phyloP scores from a whole-genome alignment of 2,329 filamentous ascomycete genomes.

The Pseudocercospora macadamiae region DNA sequence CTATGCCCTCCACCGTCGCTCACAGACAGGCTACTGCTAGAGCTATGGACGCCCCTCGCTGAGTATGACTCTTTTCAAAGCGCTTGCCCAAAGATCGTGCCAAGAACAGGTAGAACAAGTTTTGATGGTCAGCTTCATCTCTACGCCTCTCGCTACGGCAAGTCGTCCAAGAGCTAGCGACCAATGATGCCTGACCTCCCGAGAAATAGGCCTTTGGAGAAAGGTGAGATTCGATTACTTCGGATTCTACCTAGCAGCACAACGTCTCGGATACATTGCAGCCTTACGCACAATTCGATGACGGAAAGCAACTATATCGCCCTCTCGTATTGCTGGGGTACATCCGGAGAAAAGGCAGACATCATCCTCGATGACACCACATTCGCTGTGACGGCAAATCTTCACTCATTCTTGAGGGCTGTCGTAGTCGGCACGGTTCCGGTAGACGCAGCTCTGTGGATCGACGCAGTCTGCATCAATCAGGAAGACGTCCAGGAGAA shows the following conservation, averaged over 20 bases:
- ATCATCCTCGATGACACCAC: neutral
- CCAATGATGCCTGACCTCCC: neutral
- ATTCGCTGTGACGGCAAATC: neutral
- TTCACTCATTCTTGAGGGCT: neutral
- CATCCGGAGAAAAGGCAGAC: neutral
- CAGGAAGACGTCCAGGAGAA: slow-evolving; percentile 9
- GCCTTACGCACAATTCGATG: neutral
- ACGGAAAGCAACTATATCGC: neutral
- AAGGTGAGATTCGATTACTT: neutral
- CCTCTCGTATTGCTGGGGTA: neutral
- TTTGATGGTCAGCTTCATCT: too few relatives aligned
- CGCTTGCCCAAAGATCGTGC: too few relatives aligned
- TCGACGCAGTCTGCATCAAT: slow-evolving; percentile 18
- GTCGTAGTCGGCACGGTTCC: neutral
- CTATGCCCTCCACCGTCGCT: too few relatives aligned
- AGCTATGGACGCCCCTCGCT: too few relatives aligned
- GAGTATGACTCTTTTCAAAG: too few relatives aligned
- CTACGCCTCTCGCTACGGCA: too few relatives aligned
- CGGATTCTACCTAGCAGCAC: neutral
- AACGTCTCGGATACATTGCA: neutral
- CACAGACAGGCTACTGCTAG: too few relatives aligned
- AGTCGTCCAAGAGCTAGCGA: too few relatives aligned
- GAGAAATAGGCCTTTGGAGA: neutral
- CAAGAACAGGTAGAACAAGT: too few relatives aligned
- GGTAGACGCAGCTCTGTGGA: neutral